These are phyloP conservation scores for Aspergillus carbonarius DNA, from an alignment of 2,329 filamentous ascomycete species.

Conservation along the genomic window DNA sequence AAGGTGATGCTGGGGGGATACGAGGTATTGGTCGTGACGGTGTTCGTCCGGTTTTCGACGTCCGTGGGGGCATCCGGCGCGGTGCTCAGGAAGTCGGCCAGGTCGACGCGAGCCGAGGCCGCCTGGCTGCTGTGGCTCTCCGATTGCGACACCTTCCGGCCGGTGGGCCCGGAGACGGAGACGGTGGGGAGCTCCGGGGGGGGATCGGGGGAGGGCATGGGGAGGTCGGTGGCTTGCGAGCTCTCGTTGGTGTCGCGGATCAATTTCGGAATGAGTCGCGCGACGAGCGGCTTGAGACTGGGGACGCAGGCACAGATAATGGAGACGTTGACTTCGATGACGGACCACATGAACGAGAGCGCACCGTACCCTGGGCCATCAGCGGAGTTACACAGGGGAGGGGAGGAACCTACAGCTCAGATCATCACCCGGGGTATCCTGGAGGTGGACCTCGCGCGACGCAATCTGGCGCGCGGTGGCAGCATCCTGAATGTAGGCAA, in stretches of 20 bases:
- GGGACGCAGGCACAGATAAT: slow-evolving; percentile 93
- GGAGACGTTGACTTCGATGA: slow-evolving; percentile 85
- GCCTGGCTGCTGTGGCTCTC: slow-evolving; percentile 15
- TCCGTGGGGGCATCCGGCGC: slow-evolving; percentile 42
- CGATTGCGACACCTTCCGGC: slow-evolving; percentile 18
- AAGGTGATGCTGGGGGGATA: slow-evolving; percentile 47
- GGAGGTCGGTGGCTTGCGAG: slow-evolving; percentile 16
- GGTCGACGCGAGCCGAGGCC: slow-evolving; percentile 20
- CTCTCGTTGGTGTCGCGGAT: slow-evolving; percentile 49
- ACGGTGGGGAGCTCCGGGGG: slow-evolving; percentile 8
- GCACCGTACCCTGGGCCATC: slow-evolving; percentile 70
- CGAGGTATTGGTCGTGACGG: slow-evolving; percentile 34
- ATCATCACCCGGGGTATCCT: slow-evolving; percentile 48
- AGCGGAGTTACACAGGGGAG: neutral
- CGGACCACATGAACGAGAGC: slow-evolving; percentile 88
- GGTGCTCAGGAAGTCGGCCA: slow-evolving; percentile 56
- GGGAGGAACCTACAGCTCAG: slow-evolving; percentile 48
- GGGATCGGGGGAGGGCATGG: slow-evolving; percentile 2
- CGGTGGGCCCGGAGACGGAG: slow-evolving; percentile 12
- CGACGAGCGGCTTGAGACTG: slow-evolving; percentile 80
- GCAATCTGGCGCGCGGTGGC: slow-evolving; percentile 40
- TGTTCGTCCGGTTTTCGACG: slow-evolving; percentile 40
- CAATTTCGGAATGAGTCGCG: slow-evolving; percentile 58
- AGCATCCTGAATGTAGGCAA: slow-evolving; percentile 83
- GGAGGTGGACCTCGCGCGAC: slow-evolving; percentile 27